Percentiles rank a stretch among this genome's conserved stretches.
Conservation (phyloP, 257 asterid genomes). For the Capsicum baccatum region DNA sequence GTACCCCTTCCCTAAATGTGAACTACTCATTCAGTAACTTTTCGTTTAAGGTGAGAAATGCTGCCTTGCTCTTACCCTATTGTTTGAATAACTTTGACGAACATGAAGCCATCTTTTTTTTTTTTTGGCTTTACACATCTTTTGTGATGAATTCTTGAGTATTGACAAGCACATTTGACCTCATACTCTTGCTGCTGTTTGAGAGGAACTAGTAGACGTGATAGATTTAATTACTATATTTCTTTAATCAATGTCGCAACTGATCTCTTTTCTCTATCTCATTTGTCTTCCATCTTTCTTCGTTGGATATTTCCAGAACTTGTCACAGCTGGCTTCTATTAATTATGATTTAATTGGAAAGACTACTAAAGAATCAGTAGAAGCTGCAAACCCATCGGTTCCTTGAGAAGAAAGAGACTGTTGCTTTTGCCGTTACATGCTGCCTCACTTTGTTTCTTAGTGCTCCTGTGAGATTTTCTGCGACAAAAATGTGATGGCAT, state of each 20-base stretch:
- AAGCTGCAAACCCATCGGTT: constrained; percentile 41
- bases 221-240: constrained; percentile 17
- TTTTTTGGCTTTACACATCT: background rate
- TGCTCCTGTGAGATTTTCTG: background rate
- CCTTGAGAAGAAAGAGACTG: constrained; percentile 28
- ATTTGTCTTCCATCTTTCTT: background rate
- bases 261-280: constrained; percentile 1
- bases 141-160: background rate
- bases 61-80: background rate
- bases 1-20: constrained; percentile 57
- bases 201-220: background rate
- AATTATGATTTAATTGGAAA: constrained; percentile 76
- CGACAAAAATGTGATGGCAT: constrained; percentile 6
- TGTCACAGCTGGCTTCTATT: constrained; percentile 86
- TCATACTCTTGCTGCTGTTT: constrained; percentile 17
- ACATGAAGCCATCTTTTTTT: background rate
- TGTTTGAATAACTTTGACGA: background rate
- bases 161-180: constrained; percentile 13
- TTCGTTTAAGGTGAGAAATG: constrained; percentile 80
- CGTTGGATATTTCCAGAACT: constrained; percentile 52
- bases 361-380: constrained; percentile 60
- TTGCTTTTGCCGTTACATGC: constrained; percentile 19
- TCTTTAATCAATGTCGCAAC: background rate
- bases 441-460: constrained; percentile 10
- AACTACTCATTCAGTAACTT: constrained; percentile 88